Base-by-base conservation (phyloP, 345 rosid species). In the Melastoma malabathricum region DNA sequence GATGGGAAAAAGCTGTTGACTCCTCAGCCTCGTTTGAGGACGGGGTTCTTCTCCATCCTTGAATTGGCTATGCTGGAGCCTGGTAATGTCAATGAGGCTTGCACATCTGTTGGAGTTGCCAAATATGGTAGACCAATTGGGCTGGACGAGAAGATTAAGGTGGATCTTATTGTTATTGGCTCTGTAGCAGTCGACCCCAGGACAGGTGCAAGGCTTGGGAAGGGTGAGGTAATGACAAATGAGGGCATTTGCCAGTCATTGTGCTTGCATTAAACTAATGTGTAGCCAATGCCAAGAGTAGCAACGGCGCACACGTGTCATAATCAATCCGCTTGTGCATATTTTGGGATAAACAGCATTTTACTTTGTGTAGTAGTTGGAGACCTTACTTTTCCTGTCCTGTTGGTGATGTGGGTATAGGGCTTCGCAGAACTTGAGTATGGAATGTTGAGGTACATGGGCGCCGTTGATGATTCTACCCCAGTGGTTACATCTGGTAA, bases 361-460 rank as follows among this genome's bases (percentile, higher is more conserved):
- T 3, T 27, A 6, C 31, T 27, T 27, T 27, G 6, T 6, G 6
- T 27, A 27, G 31, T 27, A 27, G 31, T 27, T 27, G 6, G 31
- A 6, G 31, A 27, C 3, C 4, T 27, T 27, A 27, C 6, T 18
- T 44, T 13, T 13, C 18, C 14, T 5, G 45, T 18, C 15, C 45
- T 16, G 5, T 0, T 51, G 48, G 46, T 27, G 25, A 50, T 62
- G 62, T 51, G 51, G 61, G 20, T 68, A 68, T 69, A 86, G 93
- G 97, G 97, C 44, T 89, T 89, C 67, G 97, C 97, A 4, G 93
- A 89, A 51, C 93, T 89, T n/a, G 95, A 89, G 61, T 83, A 81
- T 76, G 94, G 97, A 63, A 85, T 89, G 86, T 61, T 89, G 72
- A 76, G 80, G 20, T 83, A 83, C 54, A 79, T 89, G 97, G 93